A percentile compares a stretch with the other conserved stretches of the same genome.
Evolutionary conservation across 129 eudicot genomes (phyloP).

Genomic region (Helianthus annuus): DNA sequence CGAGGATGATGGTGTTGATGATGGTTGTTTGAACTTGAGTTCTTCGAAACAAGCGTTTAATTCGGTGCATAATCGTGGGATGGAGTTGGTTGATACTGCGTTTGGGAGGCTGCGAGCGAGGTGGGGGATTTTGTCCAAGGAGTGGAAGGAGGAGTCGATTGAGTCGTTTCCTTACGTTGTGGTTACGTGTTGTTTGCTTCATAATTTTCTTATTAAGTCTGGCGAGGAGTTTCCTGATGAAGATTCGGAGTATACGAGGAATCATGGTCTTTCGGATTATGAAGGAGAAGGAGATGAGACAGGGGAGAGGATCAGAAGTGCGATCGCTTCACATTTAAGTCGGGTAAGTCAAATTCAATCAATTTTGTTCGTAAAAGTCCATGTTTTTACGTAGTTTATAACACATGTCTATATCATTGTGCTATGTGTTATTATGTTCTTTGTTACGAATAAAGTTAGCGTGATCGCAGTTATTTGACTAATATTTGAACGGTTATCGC

Average conservation of each 20-base stretch:
- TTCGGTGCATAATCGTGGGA: conserved; percentile 61
- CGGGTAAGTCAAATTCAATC: conserved; percentile 47
- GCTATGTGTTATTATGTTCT: background rate
- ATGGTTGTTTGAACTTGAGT: conserved; percentile 35
- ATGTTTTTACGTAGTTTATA: background rate
- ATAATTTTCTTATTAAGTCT: conserved; percentile 80
- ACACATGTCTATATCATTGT: background rate
- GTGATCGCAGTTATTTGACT: background rate
- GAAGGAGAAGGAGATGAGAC: conserved; percentile 74
- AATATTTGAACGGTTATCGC: background rate
- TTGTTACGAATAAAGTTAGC: background rate
- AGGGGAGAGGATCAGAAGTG: conserved; percentile 65
- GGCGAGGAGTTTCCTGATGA: conserved; percentile 68
- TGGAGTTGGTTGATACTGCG: conserved; percentile 67
- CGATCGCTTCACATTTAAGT: conserved; percentile 69
- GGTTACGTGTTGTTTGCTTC: conserved; percentile 78
- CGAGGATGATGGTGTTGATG: conserved; percentile 21
- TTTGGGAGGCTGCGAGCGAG: conserved; percentile 58
- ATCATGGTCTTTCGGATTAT: conserved; percentile 54
- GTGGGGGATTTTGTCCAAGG: conserved; percentile 67
- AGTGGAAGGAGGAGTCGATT: conserved; percentile 72
- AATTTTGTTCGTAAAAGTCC: conserved; percentile 2
- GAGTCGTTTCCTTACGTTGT: conserved; percentile 81
- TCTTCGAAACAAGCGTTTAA: conserved; percentile 57
- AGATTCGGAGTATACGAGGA: conserved; percentile 39